These are phyloP conservation scores for Vaccinium corymbosum DNA, from an alignment of 148 eudicot genomes.

Conservation along the genomic window DNA sequence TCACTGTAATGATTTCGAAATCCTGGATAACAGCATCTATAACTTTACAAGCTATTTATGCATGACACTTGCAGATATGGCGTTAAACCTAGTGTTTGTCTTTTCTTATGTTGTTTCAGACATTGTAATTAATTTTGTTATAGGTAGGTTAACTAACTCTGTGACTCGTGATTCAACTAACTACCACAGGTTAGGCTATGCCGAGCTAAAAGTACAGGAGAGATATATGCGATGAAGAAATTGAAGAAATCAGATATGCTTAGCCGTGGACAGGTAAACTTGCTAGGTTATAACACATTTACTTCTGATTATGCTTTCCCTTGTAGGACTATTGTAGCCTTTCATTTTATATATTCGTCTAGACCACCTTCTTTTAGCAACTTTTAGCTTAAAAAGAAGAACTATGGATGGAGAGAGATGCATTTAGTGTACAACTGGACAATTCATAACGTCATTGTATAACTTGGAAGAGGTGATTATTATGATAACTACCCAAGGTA, in stretches of 20 bases:
- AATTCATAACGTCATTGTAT: neutral
- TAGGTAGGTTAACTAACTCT: neutral
- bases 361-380: neutral
- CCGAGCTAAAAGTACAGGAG: slow-evolving; percentile 61
- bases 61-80: neutral
- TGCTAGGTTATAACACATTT: neutral
- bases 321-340: neutral
- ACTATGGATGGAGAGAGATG: neutral
- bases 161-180: neutral
- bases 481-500: neutral
- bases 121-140: neutral
- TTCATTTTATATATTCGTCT: neutral
- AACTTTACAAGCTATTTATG: neutral
- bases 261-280: slow-evolving; percentile 66
- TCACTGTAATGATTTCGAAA: neutral
- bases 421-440: neutral
- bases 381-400: neutral
- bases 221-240: slow-evolving; percentile 69
- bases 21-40: neutral
- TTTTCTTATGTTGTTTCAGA: neutral
- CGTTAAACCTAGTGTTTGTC: neutral
- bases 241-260: slow-evolving; percentile 75
- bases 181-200: slow-evolving; percentile 59
- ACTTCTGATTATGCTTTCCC: neutral
- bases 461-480: neutral